Conservation (phyloP, 176 grass and related monocot species). For the Bothriochloa decipiens region DNA sequence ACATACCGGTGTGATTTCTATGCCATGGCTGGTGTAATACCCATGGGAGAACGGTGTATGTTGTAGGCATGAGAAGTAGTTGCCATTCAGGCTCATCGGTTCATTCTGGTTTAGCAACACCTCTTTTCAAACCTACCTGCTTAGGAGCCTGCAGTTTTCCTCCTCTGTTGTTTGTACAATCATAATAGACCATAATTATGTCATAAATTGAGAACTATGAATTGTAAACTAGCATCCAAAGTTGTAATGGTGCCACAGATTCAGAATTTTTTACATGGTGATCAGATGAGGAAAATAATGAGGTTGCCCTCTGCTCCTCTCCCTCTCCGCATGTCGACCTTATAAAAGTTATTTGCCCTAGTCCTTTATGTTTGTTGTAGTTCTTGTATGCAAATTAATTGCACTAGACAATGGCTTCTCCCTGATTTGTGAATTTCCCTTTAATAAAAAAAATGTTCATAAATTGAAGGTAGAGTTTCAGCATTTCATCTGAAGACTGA, state of each 20-base stretch:
- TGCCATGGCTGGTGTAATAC: background rate
- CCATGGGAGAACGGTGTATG: background rate
- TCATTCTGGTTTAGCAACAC: background rate
- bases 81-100: background rate
- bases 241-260: background rate
- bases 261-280: background rate
- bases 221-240: background rate
- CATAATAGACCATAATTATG: too few species aligned
- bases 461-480: too few species aligned
- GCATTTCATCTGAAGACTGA: too few species aligned
- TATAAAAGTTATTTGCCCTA: background rate
- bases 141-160: background rate
- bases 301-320: background rate
- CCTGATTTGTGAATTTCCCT: background rate
- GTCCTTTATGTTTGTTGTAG: background rate
- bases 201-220: background rate
- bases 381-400: background rate
- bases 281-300: background rate
- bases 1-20: background rate
- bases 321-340: background rate
- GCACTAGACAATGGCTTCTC: background rate
- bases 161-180: background rate
- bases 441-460: too few species aligned
- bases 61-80: background rate
- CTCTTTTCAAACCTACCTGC: background rate